Evolutionary conservation across 2,329 filamentous ascomycete species (phyloP).

Genomic region (Xylaria hypoxylon): DNA sequence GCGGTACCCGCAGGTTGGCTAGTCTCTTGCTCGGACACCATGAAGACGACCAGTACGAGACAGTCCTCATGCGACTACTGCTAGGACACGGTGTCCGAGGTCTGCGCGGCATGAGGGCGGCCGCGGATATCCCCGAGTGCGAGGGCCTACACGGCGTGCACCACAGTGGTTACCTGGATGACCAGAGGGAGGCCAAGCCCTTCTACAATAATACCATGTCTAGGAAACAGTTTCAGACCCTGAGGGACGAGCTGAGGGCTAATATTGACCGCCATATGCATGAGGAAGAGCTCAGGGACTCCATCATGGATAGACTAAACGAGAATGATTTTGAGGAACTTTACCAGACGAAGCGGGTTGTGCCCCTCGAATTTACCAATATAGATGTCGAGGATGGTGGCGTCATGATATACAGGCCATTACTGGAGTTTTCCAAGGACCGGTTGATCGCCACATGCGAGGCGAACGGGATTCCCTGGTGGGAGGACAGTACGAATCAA

Average conservation of each 20-base stretch:
- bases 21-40: conserved; percentile 87
- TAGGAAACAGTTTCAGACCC: conserved; percentile 38
- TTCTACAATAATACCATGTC: conserved; percentile 54
- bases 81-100: conserved; percentile 76
- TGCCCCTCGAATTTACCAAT: conserved; percentile 31
- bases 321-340: conserved; percentile 43
- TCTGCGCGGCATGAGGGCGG: conserved; percentile 74
- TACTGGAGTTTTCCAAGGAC: conserved; percentile 77
- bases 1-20: conserved; percentile 58
- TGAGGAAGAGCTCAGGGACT: conserved; percentile 39
- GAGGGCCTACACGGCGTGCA: conserved; percentile 78
- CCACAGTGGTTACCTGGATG: conserved; percentile 69
- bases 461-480: conserved; percentile 76
- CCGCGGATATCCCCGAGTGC: conserved; percentile 84
- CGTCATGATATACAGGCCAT: conserved; percentile 74
- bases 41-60: conserved; percentile 91
- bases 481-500: conserved; percentile 85
- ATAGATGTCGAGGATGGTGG: conserved; percentile 71
- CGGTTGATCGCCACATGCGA: conserved; percentile 80
- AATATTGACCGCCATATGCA: conserved; percentile 39
- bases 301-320: conserved; percentile 27
- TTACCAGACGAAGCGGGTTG: conserved; percentile 29
- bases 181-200: conserved; percentile 54
- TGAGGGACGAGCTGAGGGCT: conserved; percentile 46
- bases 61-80: conserved; percentile 81